Evolutionary conservation across 1,139 yeast genomes (phyloP).

Genomic region (Hyphopichia fennica): DNA sequence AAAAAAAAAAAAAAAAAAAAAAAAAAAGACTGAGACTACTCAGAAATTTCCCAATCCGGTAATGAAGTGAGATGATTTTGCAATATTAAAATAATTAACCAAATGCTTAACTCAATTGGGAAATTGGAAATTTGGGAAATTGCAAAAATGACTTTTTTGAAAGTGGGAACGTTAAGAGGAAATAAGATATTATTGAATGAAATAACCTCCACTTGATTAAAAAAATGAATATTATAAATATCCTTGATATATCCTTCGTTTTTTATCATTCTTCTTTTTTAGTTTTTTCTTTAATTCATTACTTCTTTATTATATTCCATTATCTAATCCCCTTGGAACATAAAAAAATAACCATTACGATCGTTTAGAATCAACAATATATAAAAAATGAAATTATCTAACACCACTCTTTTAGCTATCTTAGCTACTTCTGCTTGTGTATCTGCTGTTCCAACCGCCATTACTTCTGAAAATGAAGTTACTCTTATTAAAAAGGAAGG

Average conservation of each 20-base stretch:
- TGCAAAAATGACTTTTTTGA: no score
- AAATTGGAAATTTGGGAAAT: neutral
- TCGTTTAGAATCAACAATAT: neutral
- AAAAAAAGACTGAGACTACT: no score
- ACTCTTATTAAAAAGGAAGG: slow-evolving; percentile 39
- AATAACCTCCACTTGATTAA: no score
- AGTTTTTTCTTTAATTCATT: neutral
- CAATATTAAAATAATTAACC: no score
- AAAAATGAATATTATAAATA: neutral
- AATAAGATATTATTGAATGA: neutral
- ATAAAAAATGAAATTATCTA: slow-evolving; percentile 41
- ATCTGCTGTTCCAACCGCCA: slow-evolving; percentile 40
- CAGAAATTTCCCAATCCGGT: slow-evolving; percentile 1
- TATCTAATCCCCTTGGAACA: no score
- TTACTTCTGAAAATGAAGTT: slow-evolving; percentile 13
- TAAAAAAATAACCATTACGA: no score
- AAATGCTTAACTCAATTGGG: slow-evolving; percentile 1
- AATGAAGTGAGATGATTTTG: no score
- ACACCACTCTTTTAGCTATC: slow-evolving; percentile 43
- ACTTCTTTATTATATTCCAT: neutral
- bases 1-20: no score
- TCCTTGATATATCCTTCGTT: neutral
- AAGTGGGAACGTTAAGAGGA: no score
- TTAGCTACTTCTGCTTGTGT: slow-evolving; percentile 42
- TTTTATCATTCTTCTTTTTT: neutral